Percentiles rank a stretch among this genome's conserved stretches.
phyloP scores from a whole-genome alignment of 1,139 yeast species.

The Saccharomyces hybrid region DNA sequence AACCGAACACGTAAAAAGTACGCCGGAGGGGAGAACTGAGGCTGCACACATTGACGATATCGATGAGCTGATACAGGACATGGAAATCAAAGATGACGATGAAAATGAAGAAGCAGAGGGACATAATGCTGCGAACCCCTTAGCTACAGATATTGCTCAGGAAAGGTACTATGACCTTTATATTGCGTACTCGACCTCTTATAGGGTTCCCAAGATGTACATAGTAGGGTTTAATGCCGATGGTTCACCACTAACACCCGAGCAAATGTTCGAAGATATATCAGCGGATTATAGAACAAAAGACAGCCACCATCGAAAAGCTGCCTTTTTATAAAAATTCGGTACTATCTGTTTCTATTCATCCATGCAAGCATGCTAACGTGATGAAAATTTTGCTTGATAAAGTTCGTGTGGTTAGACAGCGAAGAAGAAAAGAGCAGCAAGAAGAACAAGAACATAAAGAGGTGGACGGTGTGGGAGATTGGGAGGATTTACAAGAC shows the following conservation, averaged over 20 bases:
- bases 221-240: conserved; percentile 77
- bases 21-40: conserved; percentile 8
- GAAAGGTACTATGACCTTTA: conserved; percentile 78
- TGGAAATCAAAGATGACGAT: conserved; percentile 39
- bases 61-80: conserved; percentile 36
- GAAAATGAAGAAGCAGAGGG: conserved; percentile 37
- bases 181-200: conserved; percentile 88
- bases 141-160: conserved; percentile 25
- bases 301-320: conserved; percentile 91
- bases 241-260: conserved; percentile 80
- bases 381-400: conserved; percentile 87
- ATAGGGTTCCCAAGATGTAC: conserved; percentile 91
- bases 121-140: background rate
- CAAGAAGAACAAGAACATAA: conserved; percentile 19
- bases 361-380: conserved; percentile 91
- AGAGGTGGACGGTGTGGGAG: conserved; percentile 33
- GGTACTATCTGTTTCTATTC: conserved; percentile 75
- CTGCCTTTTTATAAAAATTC: conserved; percentile 77
- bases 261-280: conserved; percentile 91
- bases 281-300: conserved; percentile 86
- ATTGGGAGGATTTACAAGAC: conserved; percentile 39
- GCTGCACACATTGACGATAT: conserved; percentile 32
- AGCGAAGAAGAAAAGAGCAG: conserved; percentile 34
- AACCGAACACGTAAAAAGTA: conserved; percentile 6
- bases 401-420: conserved; percentile 45